Evolutionary conservation across 2,329 filamentous ascomycete genomes (phyloP), one percentile per base, ranked within the genome.

Genomic region (Aspergillus candidus): DNA sequence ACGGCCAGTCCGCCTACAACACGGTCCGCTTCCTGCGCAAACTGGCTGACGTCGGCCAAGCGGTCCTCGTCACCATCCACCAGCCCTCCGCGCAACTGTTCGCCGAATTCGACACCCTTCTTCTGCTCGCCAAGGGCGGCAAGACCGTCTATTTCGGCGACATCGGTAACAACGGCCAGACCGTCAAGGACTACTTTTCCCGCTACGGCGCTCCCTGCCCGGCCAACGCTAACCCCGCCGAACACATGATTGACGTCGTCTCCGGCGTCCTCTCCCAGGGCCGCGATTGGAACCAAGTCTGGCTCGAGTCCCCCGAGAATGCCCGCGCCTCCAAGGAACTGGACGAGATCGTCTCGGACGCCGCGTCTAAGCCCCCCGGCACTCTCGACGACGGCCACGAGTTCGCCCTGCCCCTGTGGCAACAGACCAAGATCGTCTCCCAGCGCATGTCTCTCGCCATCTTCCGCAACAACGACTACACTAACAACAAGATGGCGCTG

Each of bases 281-380:
- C 32, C 70, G 83, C 31, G 75, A 87, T 54, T 89, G 85, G 84
- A 80, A 83, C 53, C 73, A 86, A 32, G 79, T 86, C 53, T 89
- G 85, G 85, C 65, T 72, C 6, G 75, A 77, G 11, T 86, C 82
- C 0, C 69, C 77, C 4, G 77, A 87, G 55, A 75, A 79, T 39
- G 64, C 72, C 13, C 60, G 66, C 1, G 71, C 85, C 2, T 63
- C 79, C 2, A 64, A 77, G 11, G 80, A 88, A 52, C 86, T 89
- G 31, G 74, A 83, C 35, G 66, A 68, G 1, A 79, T 88, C 34
- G 80, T 84, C 66, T 41, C 65, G 55, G 55, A 71, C 51, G 65
- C 65, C 5, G 63, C 63, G 1, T 49, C 58, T 8, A 65, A 72
- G 1, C 72, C 75, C 0, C 58, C 69, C 4, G 74, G 55, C 33